Evolutionary conservation across 768 basidiomycete genomes (phyloP), one percentile per base, ranked within the genome.

Genomic region (Mycena rosella): DNA sequence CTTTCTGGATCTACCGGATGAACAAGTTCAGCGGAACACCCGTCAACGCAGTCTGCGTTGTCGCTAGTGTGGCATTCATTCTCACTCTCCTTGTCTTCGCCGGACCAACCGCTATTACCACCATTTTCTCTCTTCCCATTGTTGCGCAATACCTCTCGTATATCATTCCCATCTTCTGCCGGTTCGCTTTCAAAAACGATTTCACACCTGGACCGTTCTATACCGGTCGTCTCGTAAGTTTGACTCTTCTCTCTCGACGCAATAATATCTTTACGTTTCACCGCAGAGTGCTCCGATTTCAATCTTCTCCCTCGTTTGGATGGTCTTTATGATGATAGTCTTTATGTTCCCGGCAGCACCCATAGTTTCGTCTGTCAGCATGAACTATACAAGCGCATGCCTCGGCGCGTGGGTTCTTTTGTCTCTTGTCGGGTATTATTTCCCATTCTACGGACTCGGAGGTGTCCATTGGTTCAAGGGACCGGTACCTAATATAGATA

Each of bases 321-420:
- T 57, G 55, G 27, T 45, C 40, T 57, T 42, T 30, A 57, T 57
- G 55, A 57, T 57, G 26, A 45, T 57, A 29, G 55, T 57, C 40
- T 57, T 57, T 42, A 57, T 57, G 55, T 57, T 57, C 55, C 55
- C 55, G n/a, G 27, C 55, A 42, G 30, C 55, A 57, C 55, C 42
- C 40, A 30, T 45, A 30, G 42, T 57, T 45, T 44, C 40, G 9
- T 29, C 55, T n/a, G 55, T 45, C 55, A 30, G 40, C 42, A 57
- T 57, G 55, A 57, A 57, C 42, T 57, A 57, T 55, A 55, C 54
- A 55, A 55, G 54, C 38, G 54, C 54, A 55, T 55, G 54, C 54
- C 54, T 55, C 54, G 54, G 54, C 36, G 54, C 36, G 54, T 55
- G 54, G 54, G 54, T 55, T 55, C 54, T 55, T 55, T 55, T 55